Base-by-base conservation (phyloP, 2,329 filamentous ascomycete genomes). In the Fusarium sulawesiense region DNA sequence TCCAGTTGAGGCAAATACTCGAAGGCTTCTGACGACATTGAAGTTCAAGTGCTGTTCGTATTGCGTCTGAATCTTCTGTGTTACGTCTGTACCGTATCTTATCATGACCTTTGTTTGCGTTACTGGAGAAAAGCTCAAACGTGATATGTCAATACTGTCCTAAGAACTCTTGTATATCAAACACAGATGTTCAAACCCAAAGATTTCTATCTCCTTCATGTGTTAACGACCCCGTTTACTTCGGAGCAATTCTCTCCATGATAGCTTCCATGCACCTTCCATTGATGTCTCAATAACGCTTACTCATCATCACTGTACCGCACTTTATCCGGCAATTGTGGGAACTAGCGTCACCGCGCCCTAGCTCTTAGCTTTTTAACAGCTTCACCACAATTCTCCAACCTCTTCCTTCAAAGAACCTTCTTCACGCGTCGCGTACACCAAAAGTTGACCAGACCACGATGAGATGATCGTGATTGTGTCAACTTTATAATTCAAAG, bases 261-360 rank as follows among this genome's bases (percentile, higher is more conserved):
- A 20, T 18, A 34, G 37, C 49, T 41, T 51, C 48, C 30, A 37
- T 25, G 8, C 20, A 50, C 30, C 48, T 40, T 50, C 23, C 34
- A 41, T 41, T 51, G 34, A 29, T 41, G 49, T 42, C 32, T 51
- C 29, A 23, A 9, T 27, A 2, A 3, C 25, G 48, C 42, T 68
- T 47, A 70, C 47, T 69, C 56, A 73, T 69, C 56, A 73, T 59
- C 56, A 29, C 2, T 0, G 25, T 27, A 2, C 72, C 72, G 72
- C 20, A 3, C 11, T 73, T 72, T 69, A 75, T 44, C 72, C 71
- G 60, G 13, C 6, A 57, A 4, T 27, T 48, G 53, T 45, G 44
- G 37, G 40, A 60, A 37, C 44, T 44, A 29, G 45, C 48, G 47
- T 47, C 56, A 53, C 55, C 54, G 58, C 60, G 55, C 61, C 56